Percentiles rank a stretch among this genome's conserved stretches.
Conservation (phyloP, 148 eudicot species). For the Selenicereus undatus region DNA sequence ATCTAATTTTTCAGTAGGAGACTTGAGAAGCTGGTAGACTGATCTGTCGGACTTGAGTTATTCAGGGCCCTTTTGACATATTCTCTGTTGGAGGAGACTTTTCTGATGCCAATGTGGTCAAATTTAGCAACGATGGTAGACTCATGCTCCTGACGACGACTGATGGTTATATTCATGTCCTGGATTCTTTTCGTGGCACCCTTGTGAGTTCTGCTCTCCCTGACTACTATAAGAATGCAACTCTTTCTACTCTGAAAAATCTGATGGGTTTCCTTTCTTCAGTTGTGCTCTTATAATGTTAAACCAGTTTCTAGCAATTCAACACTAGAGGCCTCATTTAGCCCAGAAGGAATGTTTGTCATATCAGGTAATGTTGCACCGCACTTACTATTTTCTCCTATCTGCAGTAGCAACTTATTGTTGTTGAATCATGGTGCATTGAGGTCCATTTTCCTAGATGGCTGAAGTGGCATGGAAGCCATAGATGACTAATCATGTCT, state of each 20-base stretch:
- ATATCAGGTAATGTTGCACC: conserved; percentile 60
- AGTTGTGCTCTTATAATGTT: conserved; percentile 67
- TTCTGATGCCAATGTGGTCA: conserved; percentile 86
- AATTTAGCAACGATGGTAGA: conserved; percentile 91
- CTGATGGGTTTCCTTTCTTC: conserved; percentile 10
- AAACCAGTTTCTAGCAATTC: conserved; percentile 74
- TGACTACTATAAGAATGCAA: background rate
- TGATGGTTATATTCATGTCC: conserved; percentile 80
- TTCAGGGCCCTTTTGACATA: conserved; percentile 92
- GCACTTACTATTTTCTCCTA: background rate
- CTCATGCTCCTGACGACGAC: conserved; percentile 83
- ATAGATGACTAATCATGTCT: background rate
- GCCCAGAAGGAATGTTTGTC: conserved; percentile 90
- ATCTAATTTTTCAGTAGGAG: background rate
- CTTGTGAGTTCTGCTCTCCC: conserved; percentile 51
- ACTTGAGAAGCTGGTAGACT: background rate
- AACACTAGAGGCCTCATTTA: conserved; percentile 90
- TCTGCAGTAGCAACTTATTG: background rate
- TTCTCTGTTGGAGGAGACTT: conserved; percentile 79
- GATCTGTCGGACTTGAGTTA: conserved; percentile 12
- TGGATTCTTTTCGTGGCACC: conserved; percentile 89
- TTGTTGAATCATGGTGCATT: background rate
- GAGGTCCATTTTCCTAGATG: background rate
- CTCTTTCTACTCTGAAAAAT: background rate
- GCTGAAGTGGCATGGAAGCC: background rate